Percentiles rank a stretch among this genome's conserved stretches.
Evolutionary conservation across 768 basidiomycete species (phyloP).

Genomic region (Kwoniella newhampshirensis): DNA sequence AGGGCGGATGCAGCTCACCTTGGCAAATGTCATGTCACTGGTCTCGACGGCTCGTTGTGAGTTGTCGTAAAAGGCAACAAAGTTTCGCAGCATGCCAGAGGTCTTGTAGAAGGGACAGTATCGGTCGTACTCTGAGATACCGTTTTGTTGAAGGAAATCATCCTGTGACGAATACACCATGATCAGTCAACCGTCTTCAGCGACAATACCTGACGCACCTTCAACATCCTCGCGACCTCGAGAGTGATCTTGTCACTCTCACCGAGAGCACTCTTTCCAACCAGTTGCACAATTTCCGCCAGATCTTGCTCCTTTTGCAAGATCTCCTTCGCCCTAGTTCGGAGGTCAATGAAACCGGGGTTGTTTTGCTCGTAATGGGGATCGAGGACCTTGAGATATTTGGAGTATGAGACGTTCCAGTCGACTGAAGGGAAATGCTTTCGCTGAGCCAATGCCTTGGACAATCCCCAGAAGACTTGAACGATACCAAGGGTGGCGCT

Average conservation of each 20-base stretch:
- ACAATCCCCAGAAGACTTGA: conserved; percentile 99
- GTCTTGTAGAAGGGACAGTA: conserved; percentile 99
- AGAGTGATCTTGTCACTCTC: conserved; percentile 98
- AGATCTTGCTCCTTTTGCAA: conserved; percentile 98
- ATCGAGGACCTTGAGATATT: conserved; percentile 92
- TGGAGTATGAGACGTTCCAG: conserved; percentile 99
- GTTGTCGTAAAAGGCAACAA: conserved; percentile 89
- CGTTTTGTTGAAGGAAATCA: conserved; percentile 76
- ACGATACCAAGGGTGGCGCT: conserved; percentile 97
- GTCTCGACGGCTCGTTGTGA: conserved; percentile 80
- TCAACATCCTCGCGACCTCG: conserved; percentile 94
- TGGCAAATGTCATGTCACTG: conserved; percentile 60
- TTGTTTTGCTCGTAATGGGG: conserved; percentile 79
- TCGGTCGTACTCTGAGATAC: conserved; percentile 95
- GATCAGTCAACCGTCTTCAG: conserved; percentile 3
- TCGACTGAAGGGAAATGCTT: conserved; percentile 99
- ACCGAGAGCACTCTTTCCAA: conserved; percentile 95
- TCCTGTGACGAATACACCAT: conserved; percentile 26
- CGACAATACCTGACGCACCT: conserved; percentile 53
- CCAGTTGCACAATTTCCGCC: conserved; percentile 98
- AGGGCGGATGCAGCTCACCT: conserved; percentile 35
- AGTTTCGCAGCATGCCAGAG: conserved; percentile 88
- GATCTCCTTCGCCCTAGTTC: conserved; percentile 91
- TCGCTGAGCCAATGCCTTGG: conserved; percentile 97
- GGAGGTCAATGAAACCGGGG: conserved; percentile 91